These are phyloP conservation scores for Mytilinidion resinicola DNA, from an alignment of 495 filamentous ascomycete genomes.

Conservation along the genomic window DNA sequence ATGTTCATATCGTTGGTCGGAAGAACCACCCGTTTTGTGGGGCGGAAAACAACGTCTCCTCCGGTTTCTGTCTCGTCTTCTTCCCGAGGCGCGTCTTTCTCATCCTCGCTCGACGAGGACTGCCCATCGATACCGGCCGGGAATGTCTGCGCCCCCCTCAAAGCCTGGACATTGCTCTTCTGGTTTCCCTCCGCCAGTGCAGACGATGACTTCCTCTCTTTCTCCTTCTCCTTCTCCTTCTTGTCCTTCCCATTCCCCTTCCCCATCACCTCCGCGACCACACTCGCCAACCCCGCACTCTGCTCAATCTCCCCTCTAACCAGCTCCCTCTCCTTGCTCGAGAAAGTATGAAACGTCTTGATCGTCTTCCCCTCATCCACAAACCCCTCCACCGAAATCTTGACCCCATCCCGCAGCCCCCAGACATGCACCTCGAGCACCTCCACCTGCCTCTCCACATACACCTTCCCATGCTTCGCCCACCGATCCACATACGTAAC, in stretches of 20 bases:
- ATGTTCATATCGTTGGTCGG: constrained; percentile 85
- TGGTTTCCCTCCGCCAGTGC: neutral
- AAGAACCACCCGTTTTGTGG: constrained; percentile 56
- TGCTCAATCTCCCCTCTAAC: constrained; percentile 39
- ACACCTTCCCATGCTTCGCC: constrained; percentile 67
- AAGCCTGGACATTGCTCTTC: neutral
- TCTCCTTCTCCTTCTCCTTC: constrained; percentile 29
- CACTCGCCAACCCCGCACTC: constrained; percentile 45
- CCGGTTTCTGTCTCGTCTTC: constrained; percentile 12
- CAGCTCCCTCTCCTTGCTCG: constrained; percentile 62
- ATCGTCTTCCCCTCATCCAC: constrained; percentile 83
- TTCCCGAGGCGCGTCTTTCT: constrained; percentile 8
- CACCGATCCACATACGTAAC: constrained; percentile 86
- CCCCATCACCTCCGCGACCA: constrained; percentile 43
- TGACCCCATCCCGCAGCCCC: constrained; percentile 83
- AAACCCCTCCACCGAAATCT: constrained; percentile 78
- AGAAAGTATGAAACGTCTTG: constrained; percentile 75
- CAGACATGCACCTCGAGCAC: constrained; percentile 84
- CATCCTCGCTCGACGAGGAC: constrained; percentile 6
- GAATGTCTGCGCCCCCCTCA: neutral
- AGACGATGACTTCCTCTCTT: neutral
- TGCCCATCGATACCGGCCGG: constrained; percentile 10
- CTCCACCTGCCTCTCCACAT: constrained; percentile 77
- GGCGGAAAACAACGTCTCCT: constrained; percentile 67
- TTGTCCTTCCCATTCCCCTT: constrained; percentile 17